A percentile compares a stretch with the other conserved stretches of the same genome.
Evolutionary conservation across 345 rosid genomes (phyloP).

Genomic region (Kernera saxatilis): DNA sequence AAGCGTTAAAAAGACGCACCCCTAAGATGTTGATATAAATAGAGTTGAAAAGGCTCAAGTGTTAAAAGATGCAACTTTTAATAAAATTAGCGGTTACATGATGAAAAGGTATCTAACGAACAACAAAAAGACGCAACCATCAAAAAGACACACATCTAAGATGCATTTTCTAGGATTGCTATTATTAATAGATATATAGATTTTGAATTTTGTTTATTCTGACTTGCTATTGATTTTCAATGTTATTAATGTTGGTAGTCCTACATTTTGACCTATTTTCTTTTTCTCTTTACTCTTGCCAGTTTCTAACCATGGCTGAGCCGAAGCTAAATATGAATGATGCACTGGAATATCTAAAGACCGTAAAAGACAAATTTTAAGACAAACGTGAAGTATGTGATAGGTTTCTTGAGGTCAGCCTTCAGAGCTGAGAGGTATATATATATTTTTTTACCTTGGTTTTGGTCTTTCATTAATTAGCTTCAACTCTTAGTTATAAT

Average conservation of each 20-base stretch:
- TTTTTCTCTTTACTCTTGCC: slow-evolving; percentile 37
- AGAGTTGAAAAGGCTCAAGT: no score
- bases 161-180: no score
- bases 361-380: background rate
- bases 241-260: background rate
- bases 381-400: background rate
- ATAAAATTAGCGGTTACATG: no score
- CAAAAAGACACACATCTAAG: no score
- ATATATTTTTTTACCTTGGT: background rate
- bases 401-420: slow-evolving; percentile 6
- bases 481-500: background rate
- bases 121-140: no score
- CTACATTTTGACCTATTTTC: background rate
- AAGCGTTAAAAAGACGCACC: no score
- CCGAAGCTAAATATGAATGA: slow-evolving; percentile 64
- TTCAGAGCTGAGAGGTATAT: slow-evolving; percentile 66
- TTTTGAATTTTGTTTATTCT: background rate
- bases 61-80: no score
- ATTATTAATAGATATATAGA: no score
- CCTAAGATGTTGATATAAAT: no score
- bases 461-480: background rate
- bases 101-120: no score
- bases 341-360: slow-evolving; percentile 54
- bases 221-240: background rate
- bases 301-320: slow-evolving; percentile 36